Evolutionary conservation across 1,284 basidiomycete genomes (phyloP), one percentile per base, ranked within the genome.

Genomic region (Trichosporon faecale): DNA sequence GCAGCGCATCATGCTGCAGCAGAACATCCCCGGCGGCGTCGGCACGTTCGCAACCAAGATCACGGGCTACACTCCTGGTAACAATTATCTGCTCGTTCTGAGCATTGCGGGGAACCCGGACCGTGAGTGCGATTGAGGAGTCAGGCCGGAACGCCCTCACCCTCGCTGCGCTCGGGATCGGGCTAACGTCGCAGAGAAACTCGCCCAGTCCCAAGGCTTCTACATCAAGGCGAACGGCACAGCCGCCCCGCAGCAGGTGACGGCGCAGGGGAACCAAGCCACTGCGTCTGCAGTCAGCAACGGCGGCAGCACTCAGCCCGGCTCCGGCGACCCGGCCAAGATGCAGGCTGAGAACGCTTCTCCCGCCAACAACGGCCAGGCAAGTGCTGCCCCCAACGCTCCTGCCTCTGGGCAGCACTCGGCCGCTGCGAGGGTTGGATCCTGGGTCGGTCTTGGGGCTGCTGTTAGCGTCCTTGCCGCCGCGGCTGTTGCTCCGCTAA

Each of bases 131-230:
- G 16, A 33, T 9, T 3, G 35, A 37, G 35, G n/a, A n/a, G n/a
- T n/a, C n/a, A n/a, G n/a, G n/a, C n/a, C n/a, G n/a, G n/a, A n/a
- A n/a, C n/a, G n/a, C n/a, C n/a, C n/a, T n/a, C n/a, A n/a, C n/a
- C n/a, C n/a, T n/a, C 27, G 64, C 52, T 46, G 29, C 23, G 9
- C 46, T 7, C 9, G 6, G 46, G 23, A 7, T 25, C 52, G 8
- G 1, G 35, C 96, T 95, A 68, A 98, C 97, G 98, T 95, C 31
- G 94, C 97, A 78, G 98, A 98, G 64, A 99, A 86, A 80, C 98
- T 93, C 0, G 97, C 64, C 18, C 68, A 70, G 66, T 70, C 71
- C 16, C 64, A 68, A 31, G 71, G 71, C 60, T 72, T 72, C 68
- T 61, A 52, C 55, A 69, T 72, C 68, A 72, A 68, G 68, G 31